Evolutionary conservation across 1,284 basidiomycete genomes (phyloP).

Genomic region (Chondrostereum purpureum): DNA sequence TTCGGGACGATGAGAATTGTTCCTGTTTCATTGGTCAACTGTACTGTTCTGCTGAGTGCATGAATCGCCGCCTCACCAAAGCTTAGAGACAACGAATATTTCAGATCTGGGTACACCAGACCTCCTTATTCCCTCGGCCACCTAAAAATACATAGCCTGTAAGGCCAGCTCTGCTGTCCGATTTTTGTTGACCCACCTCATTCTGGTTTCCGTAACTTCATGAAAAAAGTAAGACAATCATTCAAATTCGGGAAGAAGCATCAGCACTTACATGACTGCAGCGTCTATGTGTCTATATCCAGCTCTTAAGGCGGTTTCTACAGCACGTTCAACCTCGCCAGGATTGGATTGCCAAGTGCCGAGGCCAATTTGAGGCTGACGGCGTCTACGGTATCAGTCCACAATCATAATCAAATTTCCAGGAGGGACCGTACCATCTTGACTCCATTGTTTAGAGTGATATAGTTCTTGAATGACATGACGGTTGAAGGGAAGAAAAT

Average conservation of each 20-base stretch:
- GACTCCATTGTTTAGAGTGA: slow-evolving; percentile 46
- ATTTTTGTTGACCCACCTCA: slow-evolving; percentile 4
- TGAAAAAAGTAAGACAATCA: not conserved
- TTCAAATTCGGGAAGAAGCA: not conserved
- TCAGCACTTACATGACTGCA: slow-evolving; percentile 6
- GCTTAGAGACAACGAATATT: slow-evolving; percentile 80
- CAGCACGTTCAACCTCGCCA: slow-evolving; percentile 71
- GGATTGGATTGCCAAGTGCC: slow-evolving; percentile 80
- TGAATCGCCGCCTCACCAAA: no score
- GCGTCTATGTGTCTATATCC: slow-evolving; percentile 5
- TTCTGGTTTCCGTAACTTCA: slow-evolving; percentile 5
- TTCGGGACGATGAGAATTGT: slow-evolving; percentile 42
- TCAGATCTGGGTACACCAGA: slow-evolving; percentile 27
- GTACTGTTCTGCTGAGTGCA: no score
- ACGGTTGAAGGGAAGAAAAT: slow-evolving; percentile 6
- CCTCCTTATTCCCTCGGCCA: not conserved
- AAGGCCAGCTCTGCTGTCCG: no score
- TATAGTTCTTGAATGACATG: slow-evolving; percentile 57
- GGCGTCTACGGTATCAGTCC: not conserved
- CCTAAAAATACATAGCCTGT: no score
- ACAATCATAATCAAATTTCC: not conserved
- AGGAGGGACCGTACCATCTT: slow-evolving; percentile 32
- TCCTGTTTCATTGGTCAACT: no score
- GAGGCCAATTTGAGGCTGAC: slow-evolving; percentile 63
- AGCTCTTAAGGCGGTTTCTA: slow-evolving; percentile 25